Evolutionary conservation across 495 filamentous ascomycete genomes (phyloP).

Genomic region (Aspergillus steynii): DNA sequence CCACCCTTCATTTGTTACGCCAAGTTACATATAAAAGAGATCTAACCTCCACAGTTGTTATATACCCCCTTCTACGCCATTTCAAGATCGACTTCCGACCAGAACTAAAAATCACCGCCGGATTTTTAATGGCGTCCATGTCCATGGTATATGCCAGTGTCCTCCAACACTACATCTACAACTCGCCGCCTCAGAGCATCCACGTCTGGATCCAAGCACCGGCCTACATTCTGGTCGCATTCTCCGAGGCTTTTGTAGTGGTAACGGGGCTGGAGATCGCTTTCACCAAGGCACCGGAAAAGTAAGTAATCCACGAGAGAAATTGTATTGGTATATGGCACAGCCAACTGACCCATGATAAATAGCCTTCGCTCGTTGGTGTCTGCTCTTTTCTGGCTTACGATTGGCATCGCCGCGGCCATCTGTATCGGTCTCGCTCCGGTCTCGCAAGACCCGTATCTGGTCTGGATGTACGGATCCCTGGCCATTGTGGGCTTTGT

Average conservation of each 20-base stretch:
- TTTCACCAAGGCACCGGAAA: conserved; percentile 31
- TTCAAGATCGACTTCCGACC: conserved; percentile 58
- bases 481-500: conserved; percentile 22
- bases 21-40: no score
- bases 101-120: conserved; percentile 63
- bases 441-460: conserved; percentile 30
- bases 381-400: conserved; percentile 28
- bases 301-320: not conserved
- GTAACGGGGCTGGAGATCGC: conserved; percentile 54
- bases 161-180: conserved; percentile 58
- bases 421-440: conserved; percentile 32
- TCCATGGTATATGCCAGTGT: conserved; percentile 57
- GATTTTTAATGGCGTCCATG: conserved; percentile 56
- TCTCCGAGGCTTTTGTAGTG: conserved; percentile 59
- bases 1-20: conserved; percentile 19
- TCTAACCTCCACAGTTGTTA: conserved; percentile 13
- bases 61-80: conserved; percentile 30
- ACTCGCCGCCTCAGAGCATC: conserved; percentile 44
- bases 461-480: conserved; percentile 56
- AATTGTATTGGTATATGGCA: not conserved
- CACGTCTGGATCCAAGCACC: conserved; percentile 56
- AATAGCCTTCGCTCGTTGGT: conserved; percentile 29
- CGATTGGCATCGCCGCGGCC: conserved; percentile 25
- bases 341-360: not conserved
- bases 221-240: conserved; percentile 55